Conservation (phyloP, 2,329 filamentous ascomycete genomes). For the Penicillium sp. region DNA sequence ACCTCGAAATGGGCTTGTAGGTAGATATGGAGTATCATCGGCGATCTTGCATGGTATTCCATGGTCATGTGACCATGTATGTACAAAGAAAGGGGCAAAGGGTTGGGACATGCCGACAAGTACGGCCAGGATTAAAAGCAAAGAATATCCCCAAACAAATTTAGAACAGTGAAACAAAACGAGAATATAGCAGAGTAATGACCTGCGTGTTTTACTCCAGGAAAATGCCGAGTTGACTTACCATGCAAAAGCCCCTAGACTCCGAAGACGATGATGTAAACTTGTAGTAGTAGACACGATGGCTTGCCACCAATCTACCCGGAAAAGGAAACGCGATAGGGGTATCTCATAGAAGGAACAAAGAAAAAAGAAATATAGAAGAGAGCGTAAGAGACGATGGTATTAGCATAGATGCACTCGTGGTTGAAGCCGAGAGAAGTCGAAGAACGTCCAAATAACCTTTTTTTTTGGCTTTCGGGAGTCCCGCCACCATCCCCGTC, state of each 20-base stretch:
- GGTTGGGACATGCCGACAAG: background rate
- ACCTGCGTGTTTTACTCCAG: background rate
- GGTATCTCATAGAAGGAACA: background rate
- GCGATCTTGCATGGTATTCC: background rate
- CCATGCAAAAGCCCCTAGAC: background rate
- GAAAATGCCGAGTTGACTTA: background rate
- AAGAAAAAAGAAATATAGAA: background rate
- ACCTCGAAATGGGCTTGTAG: background rate
- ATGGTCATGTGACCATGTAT: slow-evolving; percentile 8
- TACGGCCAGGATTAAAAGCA: background rate
- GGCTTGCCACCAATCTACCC: background rate
- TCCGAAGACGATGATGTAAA: background rate
- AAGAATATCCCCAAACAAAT: background rate
- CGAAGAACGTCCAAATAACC: background rate
- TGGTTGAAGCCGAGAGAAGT: background rate
- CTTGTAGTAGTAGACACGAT: background rate
- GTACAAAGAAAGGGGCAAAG: background rate
- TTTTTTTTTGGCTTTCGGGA: slow-evolving; percentile 4
- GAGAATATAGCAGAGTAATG: background rate
- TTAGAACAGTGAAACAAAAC: background rate
- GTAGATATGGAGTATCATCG: background rate
- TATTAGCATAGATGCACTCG: background rate
- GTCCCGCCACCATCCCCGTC: slow-evolving; percentile 3
- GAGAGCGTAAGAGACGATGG: background rate
- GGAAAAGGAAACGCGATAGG: background rate